These are phyloP conservation scores for Neoarthrinium moseri DNA, from an alignment of 2,329 filamentous ascomycete species.

Conservation along the genomic window DNA sequence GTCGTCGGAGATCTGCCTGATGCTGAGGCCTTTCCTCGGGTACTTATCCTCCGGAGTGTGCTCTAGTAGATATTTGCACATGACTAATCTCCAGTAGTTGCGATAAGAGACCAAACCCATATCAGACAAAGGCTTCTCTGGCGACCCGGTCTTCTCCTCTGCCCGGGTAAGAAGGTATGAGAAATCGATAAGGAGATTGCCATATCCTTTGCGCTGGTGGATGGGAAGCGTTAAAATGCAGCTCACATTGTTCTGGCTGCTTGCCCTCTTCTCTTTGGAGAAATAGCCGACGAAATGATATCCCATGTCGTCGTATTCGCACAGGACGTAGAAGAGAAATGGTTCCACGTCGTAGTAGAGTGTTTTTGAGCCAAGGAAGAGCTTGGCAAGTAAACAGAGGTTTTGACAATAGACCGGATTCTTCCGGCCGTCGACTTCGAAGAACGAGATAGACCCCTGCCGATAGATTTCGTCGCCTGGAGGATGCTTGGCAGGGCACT, in stretches of 20 bases:
- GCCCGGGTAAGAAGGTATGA: conserved; percentile 94
- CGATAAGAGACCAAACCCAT: conserved; percentile 97
- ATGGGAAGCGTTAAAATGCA: conserved; percentile 96
- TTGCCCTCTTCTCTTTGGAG: conserved; percentile 94
- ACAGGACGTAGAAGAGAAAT: conserved; percentile 96
- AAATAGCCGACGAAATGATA: conserved; percentile 99
- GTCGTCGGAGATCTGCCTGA: conserved; percentile 74
- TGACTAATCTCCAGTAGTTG: conserved; percentile 90
- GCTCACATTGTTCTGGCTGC: conserved; percentile 94
- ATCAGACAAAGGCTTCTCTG: conserved; percentile 95
- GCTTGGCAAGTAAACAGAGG: conserved; percentile 88
- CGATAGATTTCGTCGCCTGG: conserved; percentile 98
- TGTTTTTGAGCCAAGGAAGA: conserved; percentile 98
- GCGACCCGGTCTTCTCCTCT: conserved; percentile 90
- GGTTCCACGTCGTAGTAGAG: conserved; percentile 98
- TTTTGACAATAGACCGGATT: conserved; percentile 99
- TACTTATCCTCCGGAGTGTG: conserved; percentile 38
- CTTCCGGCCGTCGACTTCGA: conserved; percentile 95
- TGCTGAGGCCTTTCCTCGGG: conserved; percentile 52
- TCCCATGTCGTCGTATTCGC: conserved; percentile 85
- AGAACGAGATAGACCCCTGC: conserved; percentile 86
- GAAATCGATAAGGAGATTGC: conserved; percentile 95
- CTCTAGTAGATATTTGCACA: conserved; percentile 80
- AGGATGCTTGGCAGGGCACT: conserved; percentile 94
- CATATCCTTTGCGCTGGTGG: conserved; percentile 95